These are phyloP conservation scores for Kwoniella shivajii DNA, from an alignment of 1,284 basidiomycete genomes.

Conservation along the genomic window DNA sequence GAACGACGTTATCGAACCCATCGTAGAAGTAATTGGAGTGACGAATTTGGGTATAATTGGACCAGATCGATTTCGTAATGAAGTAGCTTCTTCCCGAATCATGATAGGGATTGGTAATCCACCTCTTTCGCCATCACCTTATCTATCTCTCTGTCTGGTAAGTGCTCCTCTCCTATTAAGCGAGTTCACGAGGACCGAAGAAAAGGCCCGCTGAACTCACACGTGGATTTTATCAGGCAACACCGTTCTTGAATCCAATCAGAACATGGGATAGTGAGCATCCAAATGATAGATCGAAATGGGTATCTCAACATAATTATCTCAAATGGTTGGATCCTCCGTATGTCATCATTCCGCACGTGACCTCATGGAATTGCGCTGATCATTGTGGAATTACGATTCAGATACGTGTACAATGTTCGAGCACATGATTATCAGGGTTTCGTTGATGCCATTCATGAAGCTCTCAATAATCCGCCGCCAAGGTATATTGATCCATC, in stretches of 20 bases:
- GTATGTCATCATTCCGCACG: background rate
- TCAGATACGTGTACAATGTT: conserved; percentile 10
- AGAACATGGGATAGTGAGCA: conserved; percentile 2
- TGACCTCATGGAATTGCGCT: background rate
- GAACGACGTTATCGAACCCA: too few relatives aligned
- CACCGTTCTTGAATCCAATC: conserved; percentile 7
- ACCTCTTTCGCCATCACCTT: conserved; percentile 7
- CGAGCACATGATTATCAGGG: conserved; percentile 1
- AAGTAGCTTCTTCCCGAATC: conserved; percentile 1
- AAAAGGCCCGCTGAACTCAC: too few relatives aligned
- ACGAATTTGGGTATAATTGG: conserved; percentile 4
- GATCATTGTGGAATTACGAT: background rate
- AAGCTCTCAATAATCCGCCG: background rate
- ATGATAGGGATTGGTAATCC: conserved; percentile 9
- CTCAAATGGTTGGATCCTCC: conserved; percentile 10
- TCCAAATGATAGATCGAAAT: conserved; percentile 7
- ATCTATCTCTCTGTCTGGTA: background rate
- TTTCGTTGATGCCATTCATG: background rate
- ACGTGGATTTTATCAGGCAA: background rate
- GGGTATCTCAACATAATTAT: conserved; percentile 10
- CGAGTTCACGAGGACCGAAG: too few relatives aligned
- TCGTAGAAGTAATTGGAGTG: background rate
- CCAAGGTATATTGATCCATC: conserved; percentile 2
- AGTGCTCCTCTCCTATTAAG: background rate
- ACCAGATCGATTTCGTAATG: background rate